Evolutionary conservation across 331 rosid species (phyloP).

Genomic region (Saraca asoca): DNA sequence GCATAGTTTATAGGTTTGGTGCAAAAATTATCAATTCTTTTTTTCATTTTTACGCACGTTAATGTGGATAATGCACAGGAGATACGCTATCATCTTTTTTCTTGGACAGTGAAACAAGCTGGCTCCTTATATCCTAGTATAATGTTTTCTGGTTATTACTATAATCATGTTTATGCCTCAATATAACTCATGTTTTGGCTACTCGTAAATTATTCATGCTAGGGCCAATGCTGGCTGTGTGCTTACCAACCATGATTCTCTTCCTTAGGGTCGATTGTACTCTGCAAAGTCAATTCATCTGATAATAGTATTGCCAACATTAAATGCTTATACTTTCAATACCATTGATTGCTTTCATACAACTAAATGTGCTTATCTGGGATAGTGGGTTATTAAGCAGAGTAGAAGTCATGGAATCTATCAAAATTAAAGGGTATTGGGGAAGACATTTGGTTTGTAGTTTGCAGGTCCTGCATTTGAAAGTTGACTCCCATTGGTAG

Average conservation of each 20-base stretch:
- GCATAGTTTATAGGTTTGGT: too few species aligned
- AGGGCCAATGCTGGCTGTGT: background rate
- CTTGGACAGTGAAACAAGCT: background rate
- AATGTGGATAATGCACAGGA: too few species aligned
- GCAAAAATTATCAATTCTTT: too few species aligned
- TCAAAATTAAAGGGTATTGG: background rate
- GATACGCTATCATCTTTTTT: conserved; percentile 19
- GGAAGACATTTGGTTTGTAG: background rate
- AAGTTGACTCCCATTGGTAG: conserved; percentile 18
- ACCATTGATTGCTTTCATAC: background rate
- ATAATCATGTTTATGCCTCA: background rate
- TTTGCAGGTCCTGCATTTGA: background rate
- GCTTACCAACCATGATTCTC: background rate
- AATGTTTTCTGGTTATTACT: background rate
- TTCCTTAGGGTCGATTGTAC: background rate
- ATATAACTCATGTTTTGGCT: background rate
- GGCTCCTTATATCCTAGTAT: too few species aligned
- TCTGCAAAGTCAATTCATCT: background rate
- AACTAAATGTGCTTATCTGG: background rate
- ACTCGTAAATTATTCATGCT: background rate
- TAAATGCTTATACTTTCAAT: background rate
- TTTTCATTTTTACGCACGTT: too few species aligned
- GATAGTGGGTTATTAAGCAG: background rate
- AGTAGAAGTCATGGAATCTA: background rate
- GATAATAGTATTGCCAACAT: background rate